Conservation (phyloP, 1,139 yeast species). For the Taphrina sp. region DNA sequence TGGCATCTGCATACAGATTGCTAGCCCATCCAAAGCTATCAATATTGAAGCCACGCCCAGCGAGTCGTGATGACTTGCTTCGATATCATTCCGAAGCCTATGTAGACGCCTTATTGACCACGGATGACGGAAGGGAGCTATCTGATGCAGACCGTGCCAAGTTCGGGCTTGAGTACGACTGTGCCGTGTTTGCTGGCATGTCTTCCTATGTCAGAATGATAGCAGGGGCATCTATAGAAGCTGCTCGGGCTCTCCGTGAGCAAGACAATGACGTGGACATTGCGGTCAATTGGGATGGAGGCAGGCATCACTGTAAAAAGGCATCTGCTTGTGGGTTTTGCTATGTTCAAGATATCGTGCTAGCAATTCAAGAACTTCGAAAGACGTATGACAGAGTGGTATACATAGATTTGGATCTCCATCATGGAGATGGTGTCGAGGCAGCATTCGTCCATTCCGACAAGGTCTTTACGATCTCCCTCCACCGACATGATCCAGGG, state of each 20-base stretch:
- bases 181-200: constrained; percentile 60
- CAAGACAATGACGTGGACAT: constrained; percentile 34
- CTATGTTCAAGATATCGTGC: constrained; percentile 64
- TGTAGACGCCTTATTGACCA: constrained; percentile 28
- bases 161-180: constrained; percentile 55
- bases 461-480: constrained; percentile 60
- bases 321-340: constrained; percentile 68
- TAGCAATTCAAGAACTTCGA: constrained; percentile 56
- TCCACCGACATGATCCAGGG: constrained; percentile 64
- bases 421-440: constrained; percentile 55
- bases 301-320: constrained; percentile 67
- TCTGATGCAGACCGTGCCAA: constrained; percentile 27
- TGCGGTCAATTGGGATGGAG: constrained; percentile 75
- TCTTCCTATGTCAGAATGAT: constrained; percentile 52
- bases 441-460: constrained; percentile 59
- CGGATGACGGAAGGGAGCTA: constrained; percentile 39
- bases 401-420: constrained; percentile 66
- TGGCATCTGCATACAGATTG: constrained; percentile 51
- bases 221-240: constrained; percentile 60
- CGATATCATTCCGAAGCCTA: constrained; percentile 45
- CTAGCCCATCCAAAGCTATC: constrained; percentile 36
- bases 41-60: constrained; percentile 5
- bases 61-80: constrained; percentile 43
- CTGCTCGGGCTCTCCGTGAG: constrained; percentile 48
- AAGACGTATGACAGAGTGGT: constrained; percentile 52